phyloP scores from a whole-genome alignment of 495 filamentous ascomycete genomes.

The Penicillium alfredii region DNA sequence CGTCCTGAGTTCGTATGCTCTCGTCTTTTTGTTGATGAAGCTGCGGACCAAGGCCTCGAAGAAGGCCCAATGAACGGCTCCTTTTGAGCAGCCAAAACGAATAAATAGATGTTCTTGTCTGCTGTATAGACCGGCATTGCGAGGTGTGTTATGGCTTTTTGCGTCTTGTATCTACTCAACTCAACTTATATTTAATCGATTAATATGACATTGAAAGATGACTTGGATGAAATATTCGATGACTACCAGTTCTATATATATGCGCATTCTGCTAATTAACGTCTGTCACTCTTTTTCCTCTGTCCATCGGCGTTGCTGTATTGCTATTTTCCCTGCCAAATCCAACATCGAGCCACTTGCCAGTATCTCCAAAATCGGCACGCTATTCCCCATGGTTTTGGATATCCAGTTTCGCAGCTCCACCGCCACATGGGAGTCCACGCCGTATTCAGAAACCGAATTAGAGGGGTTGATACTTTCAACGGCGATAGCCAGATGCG shows the following conservation, averaged over 20 bases:
- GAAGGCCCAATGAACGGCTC: slow-evolving; percentile 29
- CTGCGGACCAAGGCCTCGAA: slow-evolving; percentile 35
- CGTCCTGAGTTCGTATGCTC: slow-evolving; percentile 38
- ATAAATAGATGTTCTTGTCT: too few species aligned
- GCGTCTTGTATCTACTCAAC: not conserved
- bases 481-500: slow-evolving; percentile 23
- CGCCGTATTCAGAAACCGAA: slow-evolving; percentile 29
- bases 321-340: slow-evolving; percentile 16
- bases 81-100: too few species aligned
- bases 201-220: too few species aligned
- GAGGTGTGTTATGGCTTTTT: not conserved
- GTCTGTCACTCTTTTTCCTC: not conserved
- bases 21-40: slow-evolving; percentile 48
- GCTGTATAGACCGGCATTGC: too few species aligned
- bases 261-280: not conserved
- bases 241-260: too few species aligned
- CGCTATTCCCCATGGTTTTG: slow-evolving; percentile 11
- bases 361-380: slow-evolving; percentile 25
- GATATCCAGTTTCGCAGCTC: slow-evolving; percentile 42
- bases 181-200: not conserved
- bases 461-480: slow-evolving; percentile 34
- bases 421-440: slow-evolving; percentile 43
- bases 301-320: slow-evolving; percentile 1
- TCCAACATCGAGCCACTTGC: slow-evolving; percentile 18
- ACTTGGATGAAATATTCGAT: too few species aligned